Percentiles rank a stretch among this genome's conserved stretches.
phyloP scores from a whole-genome alignment of 176 grass and related monocot genomes.

The Aegilops sharonensis region DNA sequence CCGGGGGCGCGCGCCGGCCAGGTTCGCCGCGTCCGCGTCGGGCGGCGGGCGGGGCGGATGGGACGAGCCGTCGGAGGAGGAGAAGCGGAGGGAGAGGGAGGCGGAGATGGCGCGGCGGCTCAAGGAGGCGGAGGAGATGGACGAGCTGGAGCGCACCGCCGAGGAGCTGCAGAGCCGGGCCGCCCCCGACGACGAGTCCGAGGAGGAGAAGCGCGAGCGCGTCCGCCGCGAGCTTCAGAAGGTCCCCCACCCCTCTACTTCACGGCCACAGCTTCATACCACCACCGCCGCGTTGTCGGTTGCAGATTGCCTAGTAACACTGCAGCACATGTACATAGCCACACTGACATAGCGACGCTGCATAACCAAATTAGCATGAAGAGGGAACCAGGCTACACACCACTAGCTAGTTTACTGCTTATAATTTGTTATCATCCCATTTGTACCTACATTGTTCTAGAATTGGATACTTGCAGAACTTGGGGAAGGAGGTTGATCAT shows the following conservation, averaged over 20 bases:
- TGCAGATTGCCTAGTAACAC: background rate
- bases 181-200: conserved; percentile 60
- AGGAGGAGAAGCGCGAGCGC: conserved; percentile 91
- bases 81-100: conserved; percentile 44
- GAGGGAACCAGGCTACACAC: no score
- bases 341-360: background rate
- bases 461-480: background rate
- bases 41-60: conserved; percentile 30
- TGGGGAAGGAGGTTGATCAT: background rate
- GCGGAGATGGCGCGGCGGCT: conserved; percentile 54
- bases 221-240: conserved; percentile 91
- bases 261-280: no score
- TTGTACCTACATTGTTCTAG: background rate
- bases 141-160: conserved; percentile 84
- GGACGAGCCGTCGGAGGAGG: conserved; percentile 18
- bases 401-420: background rate
- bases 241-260: conserved; percentile 24
- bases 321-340: background rate
- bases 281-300: background rate
- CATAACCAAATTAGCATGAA: background rate
- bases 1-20: background rate
- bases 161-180: conserved; percentile 74
- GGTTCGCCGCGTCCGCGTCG: conserved; percentile 42
- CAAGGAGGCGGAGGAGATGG: conserved; percentile 91
- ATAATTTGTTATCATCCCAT: background rate